A percentile compares a stretch with the other conserved stretches of the same genome.
Conservation (phyloP, 495 filamentous ascomycete species). For the Talaromyces borbonicus region DNA sequence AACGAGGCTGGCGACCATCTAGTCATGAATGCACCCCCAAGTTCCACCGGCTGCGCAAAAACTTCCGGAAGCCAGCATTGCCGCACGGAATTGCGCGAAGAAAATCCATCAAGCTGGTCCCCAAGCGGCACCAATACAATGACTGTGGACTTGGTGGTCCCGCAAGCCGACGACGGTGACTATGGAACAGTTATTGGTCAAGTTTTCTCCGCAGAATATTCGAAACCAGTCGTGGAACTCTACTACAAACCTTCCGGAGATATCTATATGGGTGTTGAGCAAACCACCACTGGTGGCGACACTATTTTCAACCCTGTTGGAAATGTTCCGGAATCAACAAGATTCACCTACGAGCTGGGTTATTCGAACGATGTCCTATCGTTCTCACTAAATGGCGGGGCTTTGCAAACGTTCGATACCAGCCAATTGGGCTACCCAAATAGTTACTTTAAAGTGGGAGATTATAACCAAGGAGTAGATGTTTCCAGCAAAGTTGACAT, state of each 20-base stretch:
- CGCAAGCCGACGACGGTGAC: conserved; percentile 16
- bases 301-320: conserved; percentile 16
- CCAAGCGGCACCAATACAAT: conserved; percentile 23
- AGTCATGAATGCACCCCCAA: conserved; percentile 24
- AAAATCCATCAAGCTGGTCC: conserved; percentile 17
- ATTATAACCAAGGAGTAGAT: conserved; percentile 29
- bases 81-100: conserved; percentile 32
- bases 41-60: conserved; percentile 23
- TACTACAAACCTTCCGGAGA: conserved; percentile 21
- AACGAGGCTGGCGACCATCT: conserved; percentile 18
- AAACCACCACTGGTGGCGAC: conserved; percentile 15
- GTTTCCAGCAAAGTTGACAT: conserved; percentile 20
- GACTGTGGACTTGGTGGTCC: conserved; percentile 17
- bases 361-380: conserved; percentile 19
- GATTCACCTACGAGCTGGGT: conserved; percentile 25
- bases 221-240: conserved; percentile 29
- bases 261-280: conserved; percentile 23
- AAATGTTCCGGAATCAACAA: conserved; percentile 15
- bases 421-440: conserved; percentile 17
- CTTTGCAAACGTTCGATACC: conserved; percentile 16
- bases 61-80: conserved; percentile 28
- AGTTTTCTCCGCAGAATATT: conserved; percentile 23
- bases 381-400: conserved; percentile 22
- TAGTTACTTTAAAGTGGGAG: conserved; percentile 35
- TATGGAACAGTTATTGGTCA: conserved; percentile 30